These are phyloP conservation scores for Suhomyces kunorum DNA, from an alignment of 1,139 yeast genomes.

Conservation along the genomic window DNA sequence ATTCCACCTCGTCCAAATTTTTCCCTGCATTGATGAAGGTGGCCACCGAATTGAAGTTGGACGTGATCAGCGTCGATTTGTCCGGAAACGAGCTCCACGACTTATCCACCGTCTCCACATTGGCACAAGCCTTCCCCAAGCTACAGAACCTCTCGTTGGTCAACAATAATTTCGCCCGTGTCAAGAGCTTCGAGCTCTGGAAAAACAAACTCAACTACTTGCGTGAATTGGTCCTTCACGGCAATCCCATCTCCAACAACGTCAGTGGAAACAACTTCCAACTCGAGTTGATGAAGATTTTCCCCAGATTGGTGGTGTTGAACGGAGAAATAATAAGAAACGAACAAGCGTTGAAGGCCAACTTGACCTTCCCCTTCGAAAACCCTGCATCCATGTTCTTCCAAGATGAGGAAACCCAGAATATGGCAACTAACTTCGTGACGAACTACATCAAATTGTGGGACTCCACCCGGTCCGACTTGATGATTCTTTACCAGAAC, in stretches of 20 bases:
- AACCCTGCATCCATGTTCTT: conserved; percentile 58
- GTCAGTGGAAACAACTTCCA: conserved; percentile 30
- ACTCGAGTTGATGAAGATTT: conserved; percentile 63
- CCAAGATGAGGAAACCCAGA: conserved; percentile 73
- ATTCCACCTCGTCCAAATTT: conserved; percentile 69
- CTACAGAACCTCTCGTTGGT: conserved; percentile 78
- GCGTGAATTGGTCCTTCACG: conserved; percentile 72
- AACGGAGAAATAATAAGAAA: conserved; percentile 81
- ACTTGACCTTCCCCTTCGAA: conserved; percentile 59
- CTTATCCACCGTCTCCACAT: conserved; percentile 58
- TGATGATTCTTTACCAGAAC: conserved; percentile 72
- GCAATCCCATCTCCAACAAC: conserved; percentile 65
- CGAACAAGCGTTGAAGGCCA: conserved; percentile 56
- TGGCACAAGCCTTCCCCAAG: conserved; percentile 74
- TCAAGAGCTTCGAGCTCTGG: conserved; percentile 72
- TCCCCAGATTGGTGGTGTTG: conserved; percentile 76
- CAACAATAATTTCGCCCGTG: conserved; percentile 63
- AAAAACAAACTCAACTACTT: conserved; percentile 70
- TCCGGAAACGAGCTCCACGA: conserved; percentile 70
- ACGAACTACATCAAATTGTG: conserved; percentile 74
- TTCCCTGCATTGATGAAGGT: conserved; percentile 90
- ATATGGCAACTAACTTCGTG: conserved; percentile 71
- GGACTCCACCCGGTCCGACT: conserved; percentile 75
- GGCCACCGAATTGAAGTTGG: conserved; percentile 56
- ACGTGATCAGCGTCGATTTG: conserved; percentile 74